Conservation (phyloP, 345 rosid genomes). For the Xanthoceras sorbifolium region DNA sequence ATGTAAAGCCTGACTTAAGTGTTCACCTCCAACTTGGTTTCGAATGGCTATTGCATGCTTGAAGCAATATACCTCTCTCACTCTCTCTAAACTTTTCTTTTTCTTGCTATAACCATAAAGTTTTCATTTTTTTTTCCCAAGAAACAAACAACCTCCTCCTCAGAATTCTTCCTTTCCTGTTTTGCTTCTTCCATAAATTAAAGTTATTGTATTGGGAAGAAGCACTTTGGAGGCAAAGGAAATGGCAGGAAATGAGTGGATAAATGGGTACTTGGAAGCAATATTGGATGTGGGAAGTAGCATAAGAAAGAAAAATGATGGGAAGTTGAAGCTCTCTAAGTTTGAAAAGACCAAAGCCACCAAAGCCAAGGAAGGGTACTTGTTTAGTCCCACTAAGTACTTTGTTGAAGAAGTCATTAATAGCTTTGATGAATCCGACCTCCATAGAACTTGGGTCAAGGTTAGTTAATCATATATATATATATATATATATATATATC, state of each 20-base stretch:
- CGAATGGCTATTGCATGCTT: slow-evolving; percentile 19
- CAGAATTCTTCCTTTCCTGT: neutral
- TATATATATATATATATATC: too few species aligned
- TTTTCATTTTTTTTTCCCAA: neutral
- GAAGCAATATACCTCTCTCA: slow-evolving; percentile 23
- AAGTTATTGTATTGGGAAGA: neutral
- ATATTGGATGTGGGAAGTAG: slow-evolving; percentile 74
- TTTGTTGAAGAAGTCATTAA: slow-evolving; percentile 87
- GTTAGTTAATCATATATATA: slow-evolving; percentile 34
- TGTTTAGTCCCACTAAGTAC: slow-evolving; percentile 76
- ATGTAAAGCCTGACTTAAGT: slow-evolving; percentile 16
- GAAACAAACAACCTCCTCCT: neutral
- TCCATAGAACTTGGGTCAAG: slow-evolving; percentile 90
- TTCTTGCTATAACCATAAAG: neutral
- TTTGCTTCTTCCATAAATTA: neutral
- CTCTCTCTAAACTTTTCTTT: neutral
- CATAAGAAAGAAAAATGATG: slow-evolving; percentile 46
- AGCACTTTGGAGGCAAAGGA: slow-evolving; percentile 6
- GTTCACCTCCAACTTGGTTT: slow-evolving; percentile 35
- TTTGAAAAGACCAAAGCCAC: slow-evolving; percentile 37
- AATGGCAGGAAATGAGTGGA: slow-evolving; percentile 93
- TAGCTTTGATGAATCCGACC: slow-evolving; percentile 83
- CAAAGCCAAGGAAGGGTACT: slow-evolving; percentile 40
- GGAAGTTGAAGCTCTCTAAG: slow-evolving; percentile 50
- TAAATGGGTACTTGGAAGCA: slow-evolving; percentile 86